Conservation (phyloP, 129 eudicot species). For the Erigeron canadensis region DNA sequence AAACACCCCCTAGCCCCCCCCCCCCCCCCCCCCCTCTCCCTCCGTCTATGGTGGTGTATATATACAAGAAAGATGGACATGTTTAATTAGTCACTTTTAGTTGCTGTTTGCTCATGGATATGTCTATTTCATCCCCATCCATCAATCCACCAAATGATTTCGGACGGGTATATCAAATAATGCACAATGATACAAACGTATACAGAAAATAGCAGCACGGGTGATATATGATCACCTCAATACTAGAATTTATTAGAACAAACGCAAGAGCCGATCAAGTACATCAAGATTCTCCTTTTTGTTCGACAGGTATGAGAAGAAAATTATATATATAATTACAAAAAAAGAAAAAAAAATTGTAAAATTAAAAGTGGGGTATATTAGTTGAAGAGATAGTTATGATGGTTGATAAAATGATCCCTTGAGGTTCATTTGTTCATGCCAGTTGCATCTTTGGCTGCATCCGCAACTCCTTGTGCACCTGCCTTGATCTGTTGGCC, state of each 20-base stretch:
- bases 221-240: constrained; percentile 25
- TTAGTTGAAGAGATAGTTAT: constrained; percentile 39
- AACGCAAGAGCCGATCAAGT: constrained; percentile 26
- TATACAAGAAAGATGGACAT: constrained; percentile 2
- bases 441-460: constrained; percentile 73
- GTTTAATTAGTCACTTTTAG: constrained; percentile 41
- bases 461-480: constrained; percentile 69
- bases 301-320: constrained; percentile 7
- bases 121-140: constrained; percentile 39
- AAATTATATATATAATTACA: neutral
- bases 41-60: no score
- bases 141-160: neutral
- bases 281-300: constrained; percentile 23
- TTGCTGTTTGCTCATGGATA: constrained; percentile 46
- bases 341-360: neutral
- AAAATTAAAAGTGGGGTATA: neutral
- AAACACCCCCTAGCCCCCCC: no score
- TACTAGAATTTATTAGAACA: constrained; percentile 23
- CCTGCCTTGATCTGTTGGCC: constrained; percentile 59
- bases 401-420: constrained; percentile 43
- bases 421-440: constrained; percentile 60
- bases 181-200: neutral
- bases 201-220: neutral
- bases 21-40: no score
- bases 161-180: neutral